Evolutionary conservation across 352 stramenopile genomes (phyloP), one percentile per base, ranked within the genome.

Genomic region (Pythium sukuiense): DNA sequence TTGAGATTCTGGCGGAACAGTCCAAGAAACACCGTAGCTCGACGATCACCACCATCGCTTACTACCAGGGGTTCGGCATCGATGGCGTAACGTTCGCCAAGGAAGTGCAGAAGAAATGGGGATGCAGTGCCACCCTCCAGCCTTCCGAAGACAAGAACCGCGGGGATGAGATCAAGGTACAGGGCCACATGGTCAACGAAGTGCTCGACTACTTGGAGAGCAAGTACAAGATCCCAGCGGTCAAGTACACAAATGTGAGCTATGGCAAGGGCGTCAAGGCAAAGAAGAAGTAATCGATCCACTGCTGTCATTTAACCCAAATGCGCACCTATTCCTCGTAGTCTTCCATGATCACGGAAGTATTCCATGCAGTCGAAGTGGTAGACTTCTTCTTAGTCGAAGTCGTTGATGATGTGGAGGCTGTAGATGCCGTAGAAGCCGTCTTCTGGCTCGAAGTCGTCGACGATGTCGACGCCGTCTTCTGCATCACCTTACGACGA

Each of bases 21-120:
- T 74, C 81, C 9, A 95, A 95, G 68, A 74, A 80, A n/a, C 81
- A 88, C 52, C 79, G 73, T n/a, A 91, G 77, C 60, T 87, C 81
- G 11, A 83, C 80, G 39, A 73, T 92, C 30, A 93, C 87, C 26
- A 79, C 67, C 18, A 72, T 95, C 20, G 78, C 85, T 8, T 89
- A 79, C 64, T 92, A 93, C 63, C 72, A 93, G 72, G 74, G 87
- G 62, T 95, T 95, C 61, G 87, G 87, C 6, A 88, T 95, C 29
- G 83, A 93, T 57, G 80, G 79, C 18, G 62, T 72, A 5, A 61
- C 69, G 7, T 92, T 94, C 66, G 80, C 74, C n/a, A 91, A 90
- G 59, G 87, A 96, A 14, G 83, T 68, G 3, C 84, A 92, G 54
- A 93, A 92, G 63, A 93, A 88, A 49, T 96, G 85, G 85, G 87